Base-by-base conservation (phyloP, 1,139 yeast species). In the Debaryomycetaceae sp. region DNA sequence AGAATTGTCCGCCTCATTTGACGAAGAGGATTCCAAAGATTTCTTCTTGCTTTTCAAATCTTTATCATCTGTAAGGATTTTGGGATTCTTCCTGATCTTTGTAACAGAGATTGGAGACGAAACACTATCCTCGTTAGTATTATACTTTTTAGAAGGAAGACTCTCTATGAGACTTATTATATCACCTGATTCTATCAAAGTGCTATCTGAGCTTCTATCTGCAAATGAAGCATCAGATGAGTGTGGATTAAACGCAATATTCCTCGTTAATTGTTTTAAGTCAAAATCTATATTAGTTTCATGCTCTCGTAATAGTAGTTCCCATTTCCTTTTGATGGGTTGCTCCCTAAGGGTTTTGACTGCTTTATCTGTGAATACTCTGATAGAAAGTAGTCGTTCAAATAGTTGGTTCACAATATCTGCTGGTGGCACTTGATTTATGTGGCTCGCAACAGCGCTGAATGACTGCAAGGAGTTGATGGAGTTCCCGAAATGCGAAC, bases 291-390 rank as follows among this genome's bases (percentile, higher is more conserved):
- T 43, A 44, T 70, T 70, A 5, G 66, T 59, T 44, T 70, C 75
- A 45, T 59, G 63, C 45, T 73, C 78, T 36, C 71, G 51, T 17
- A 72, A 48, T n/a, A 73, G 51, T 11, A 73, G 51, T 44, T 73
- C 77, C 78, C 78, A 73, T 49, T 73, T 73, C 24, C 78, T 46
- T 39, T 56, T 59, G 1, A 65, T 54, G 2, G 73, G 57, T 42
- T 59, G 68, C 14, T 59, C 62, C 33, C 63, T 42, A 34, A 69
- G 51, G 1, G 66, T 53, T 33, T 51, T 54, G 14, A 67, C 45
- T 1, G 74, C 72, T 30, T 58, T 55, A 2, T 58, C 67, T 1
- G 73, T 58, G 41, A 73, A 71, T 0, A 59, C 73, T 40, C 77
- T 49, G 1, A 59, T 60, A 11, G 73, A 58, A 6, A 73, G 53